Base-by-base conservation (phyloP, 2,329 filamentous ascomycete species). In the Xylaria sp. region DNA sequence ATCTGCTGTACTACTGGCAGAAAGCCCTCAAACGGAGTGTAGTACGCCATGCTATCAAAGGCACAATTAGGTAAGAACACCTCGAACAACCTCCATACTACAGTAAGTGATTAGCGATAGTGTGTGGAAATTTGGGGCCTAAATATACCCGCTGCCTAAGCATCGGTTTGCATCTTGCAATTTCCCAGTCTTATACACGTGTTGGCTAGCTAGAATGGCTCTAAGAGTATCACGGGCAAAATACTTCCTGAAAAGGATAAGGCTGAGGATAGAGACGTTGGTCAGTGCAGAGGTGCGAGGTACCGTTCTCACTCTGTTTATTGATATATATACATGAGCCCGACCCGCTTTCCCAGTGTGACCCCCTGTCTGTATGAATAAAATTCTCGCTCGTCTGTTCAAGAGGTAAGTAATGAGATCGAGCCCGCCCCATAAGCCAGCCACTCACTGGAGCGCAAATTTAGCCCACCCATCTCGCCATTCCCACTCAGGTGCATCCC, bases 391-490 rank as follows among this genome's bases (percentile, higher is more conserved):
- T 70, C 36, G 61, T 60, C 39, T 53, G 25, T 59, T 13, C n/a
- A n/a, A n/a, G n/a, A 25, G 53, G 53, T 34, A 52, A 4, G 10
- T 52, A 58, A 50, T 63, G 59, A 60, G 65, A 70, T 68, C 65
- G 56, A 60, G 56, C 60, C 60, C 58, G 48, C 60, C 60, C 65
- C 28, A 62, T 60, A 52, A 60, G 60, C 62, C 60, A n/a, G n/a
- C n/a, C n/a, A n/a, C n/a, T n/a, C n/a, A 52, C 57, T 56, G 53
- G 41, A 46, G 62, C 60, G 57, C 66, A 70, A 69, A 67, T 67
- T 70, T 70, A 70, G 65, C 67, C 67, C 67, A 63, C 48, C 48
- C 34, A 18, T 34, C 32, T n/a, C n/a, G n/a, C n/a, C n/a, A 6
- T 41, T 39, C 30, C 61, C 62, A 70, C 65, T 39, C 62, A 55